Percentiles rank a stretch among this genome's conserved stretches.
phyloP scores from a whole-genome alignment of 192 early-diverging fungal species.

The Cladochytrium replicatum region DNA sequence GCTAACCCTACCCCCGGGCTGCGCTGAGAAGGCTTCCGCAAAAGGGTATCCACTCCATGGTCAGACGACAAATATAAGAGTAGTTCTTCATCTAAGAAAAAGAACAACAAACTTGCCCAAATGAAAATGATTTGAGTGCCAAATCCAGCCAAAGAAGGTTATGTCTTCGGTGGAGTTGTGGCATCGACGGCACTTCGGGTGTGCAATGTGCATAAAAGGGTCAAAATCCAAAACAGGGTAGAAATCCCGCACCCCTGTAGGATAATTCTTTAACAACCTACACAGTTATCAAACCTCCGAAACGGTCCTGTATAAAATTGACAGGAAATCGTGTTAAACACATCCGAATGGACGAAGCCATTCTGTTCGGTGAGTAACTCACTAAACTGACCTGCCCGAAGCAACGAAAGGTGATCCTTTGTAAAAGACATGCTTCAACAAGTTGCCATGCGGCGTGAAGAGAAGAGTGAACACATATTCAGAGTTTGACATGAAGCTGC shows the following conservation, averaged over 20 bases:
- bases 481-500: slow-evolving; percentile 26
- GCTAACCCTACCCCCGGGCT: slow-evolving; percentile 35
- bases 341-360: slow-evolving; percentile 35
- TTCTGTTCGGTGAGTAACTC: too few species aligned
- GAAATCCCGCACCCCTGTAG: neutral
- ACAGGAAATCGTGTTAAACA: slow-evolving; percentile 11
- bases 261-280: neutral
- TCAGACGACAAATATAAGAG: neutral
- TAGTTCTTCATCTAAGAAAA: too few species aligned
- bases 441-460: slow-evolving; percentile 28
- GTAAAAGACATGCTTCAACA: slow-evolving; percentile 36
- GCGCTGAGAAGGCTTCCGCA: slow-evolving; percentile 22
- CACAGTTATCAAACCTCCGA: slow-evolving; percentile 29
- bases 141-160: neutral
- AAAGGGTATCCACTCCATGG: too few species aligned
- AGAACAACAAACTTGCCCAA: neutral
- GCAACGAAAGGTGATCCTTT: too few species aligned
- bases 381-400: too few species aligned
- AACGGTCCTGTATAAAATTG: slow-evolving; percentile 17
- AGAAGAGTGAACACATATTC: slow-evolving; percentile 14
- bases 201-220: slow-evolving; percentile 23
- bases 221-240: slow-evolving; percentile 6
- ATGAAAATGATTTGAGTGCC: neutral
- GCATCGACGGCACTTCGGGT: slow-evolving; percentile 38
- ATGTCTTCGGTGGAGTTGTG: slow-evolving; percentile 21